Conservation (phyloP, 2,329 filamentous ascomycete genomes). For the Bipolaris oryzae region DNA sequence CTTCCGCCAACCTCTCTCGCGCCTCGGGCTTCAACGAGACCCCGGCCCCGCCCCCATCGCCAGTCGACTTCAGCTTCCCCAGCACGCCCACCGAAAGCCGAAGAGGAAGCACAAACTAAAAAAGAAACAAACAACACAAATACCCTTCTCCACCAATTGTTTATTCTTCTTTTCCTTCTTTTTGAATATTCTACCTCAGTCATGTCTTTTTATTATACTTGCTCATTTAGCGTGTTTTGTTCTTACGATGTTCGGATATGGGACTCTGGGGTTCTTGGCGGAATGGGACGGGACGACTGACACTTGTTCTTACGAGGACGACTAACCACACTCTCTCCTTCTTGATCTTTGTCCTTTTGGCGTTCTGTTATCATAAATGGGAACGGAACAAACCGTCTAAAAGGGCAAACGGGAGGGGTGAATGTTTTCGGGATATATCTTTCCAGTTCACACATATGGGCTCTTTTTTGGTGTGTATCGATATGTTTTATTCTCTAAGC, state of each 20-base stretch:
- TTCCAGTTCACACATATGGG: too few species aligned
- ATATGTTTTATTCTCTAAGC: too few species aligned
- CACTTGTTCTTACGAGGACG: too few species aligned
- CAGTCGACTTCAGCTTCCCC: constrained; percentile 50
- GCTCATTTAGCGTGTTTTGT: not conserved
- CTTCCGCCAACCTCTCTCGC: constrained; percentile 38
- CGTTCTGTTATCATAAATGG: too few species aligned
- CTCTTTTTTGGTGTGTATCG: too few species aligned
- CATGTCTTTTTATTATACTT: not conserved
- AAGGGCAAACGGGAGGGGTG: too few species aligned
- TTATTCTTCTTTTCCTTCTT: not conserved
- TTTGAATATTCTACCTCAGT: too few species aligned
- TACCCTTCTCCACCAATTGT: not conserved
- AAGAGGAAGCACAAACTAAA: constrained; percentile 9
- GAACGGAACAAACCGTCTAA: too few species aligned
- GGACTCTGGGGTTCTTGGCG: not conserved
- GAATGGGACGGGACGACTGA: too few species aligned
- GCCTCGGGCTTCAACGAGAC: constrained; percentile 44
- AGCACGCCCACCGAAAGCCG: constrained; percentile 33
- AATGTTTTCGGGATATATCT: too few species aligned
- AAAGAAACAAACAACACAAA: not conserved
- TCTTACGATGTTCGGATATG: not conserved
- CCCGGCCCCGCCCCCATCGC: constrained; percentile 50
- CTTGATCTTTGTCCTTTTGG: too few species aligned
- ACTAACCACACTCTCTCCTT: too few species aligned